phyloP scores from a whole-genome alignment of 2,329 filamentous ascomycete species.

The Ceratocystis cacaofunesta region DNA sequence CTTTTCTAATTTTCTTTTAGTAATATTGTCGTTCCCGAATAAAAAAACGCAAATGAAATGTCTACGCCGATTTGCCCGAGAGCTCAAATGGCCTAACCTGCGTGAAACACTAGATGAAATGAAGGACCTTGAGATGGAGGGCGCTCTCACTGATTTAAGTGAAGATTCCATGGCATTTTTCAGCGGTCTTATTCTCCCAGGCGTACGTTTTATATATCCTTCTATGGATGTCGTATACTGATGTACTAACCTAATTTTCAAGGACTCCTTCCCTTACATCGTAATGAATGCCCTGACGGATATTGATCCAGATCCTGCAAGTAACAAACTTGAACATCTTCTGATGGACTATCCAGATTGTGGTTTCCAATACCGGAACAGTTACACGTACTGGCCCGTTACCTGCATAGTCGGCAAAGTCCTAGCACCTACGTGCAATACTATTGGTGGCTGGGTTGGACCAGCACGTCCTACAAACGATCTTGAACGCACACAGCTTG shows the following conservation, averaged over 20 bases:
- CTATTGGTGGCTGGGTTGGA: constrained; percentile 60
- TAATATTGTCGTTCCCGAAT: constrained; percentile 48
- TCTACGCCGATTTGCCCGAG: constrained; percentile 51
- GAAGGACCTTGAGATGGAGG: constrained; percentile 43
- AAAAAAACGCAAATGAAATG: constrained; percentile 55
- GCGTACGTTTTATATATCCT: constrained; percentile 31
- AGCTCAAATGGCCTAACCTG: constrained; percentile 66
- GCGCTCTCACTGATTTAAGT: constrained; percentile 43
- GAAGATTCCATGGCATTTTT: constrained; percentile 67
- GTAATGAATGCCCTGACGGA: constrained; percentile 68
- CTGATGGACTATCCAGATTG: constrained; percentile 53
- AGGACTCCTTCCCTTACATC: constrained; percentile 53
- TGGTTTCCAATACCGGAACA: constrained; percentile 60
- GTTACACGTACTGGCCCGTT: constrained; percentile 63
- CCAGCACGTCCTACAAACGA: constrained; percentile 54
- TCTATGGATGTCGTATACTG: background rate
- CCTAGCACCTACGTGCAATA: constrained; percentile 54
- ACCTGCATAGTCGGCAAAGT: constrained; percentile 62
- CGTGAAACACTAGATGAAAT: constrained; percentile 47
- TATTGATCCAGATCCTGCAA: constrained; percentile 53
- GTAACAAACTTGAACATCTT: constrained; percentile 49
- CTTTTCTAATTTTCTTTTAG: constrained; percentile 20
- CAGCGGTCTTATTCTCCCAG: constrained; percentile 56
- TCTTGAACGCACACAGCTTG: constrained; percentile 53
- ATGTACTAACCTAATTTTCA: constrained; percentile 11